Conservation (phyloP, 2,329 filamentous ascomycete genomes). For the Aspergillus novoparasiticus region DNA sequence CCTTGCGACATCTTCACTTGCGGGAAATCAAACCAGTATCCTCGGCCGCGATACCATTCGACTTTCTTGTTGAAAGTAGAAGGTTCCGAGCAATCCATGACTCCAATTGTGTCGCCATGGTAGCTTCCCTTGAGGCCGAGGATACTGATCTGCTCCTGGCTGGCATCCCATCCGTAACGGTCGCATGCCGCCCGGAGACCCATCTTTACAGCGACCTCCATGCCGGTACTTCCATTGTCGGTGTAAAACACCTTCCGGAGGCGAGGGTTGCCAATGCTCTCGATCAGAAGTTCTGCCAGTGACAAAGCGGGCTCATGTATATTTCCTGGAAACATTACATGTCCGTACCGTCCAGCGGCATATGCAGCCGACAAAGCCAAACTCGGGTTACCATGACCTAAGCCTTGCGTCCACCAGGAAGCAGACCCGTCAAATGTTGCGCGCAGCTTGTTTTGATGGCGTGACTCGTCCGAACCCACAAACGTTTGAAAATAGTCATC, state of each 20-base stretch:
- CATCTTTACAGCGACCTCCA: slow-evolving; percentile 87
- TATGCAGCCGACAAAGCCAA: slow-evolving; percentile 76
- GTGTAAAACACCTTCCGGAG: slow-evolving; percentile 76
- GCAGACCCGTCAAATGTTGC: slow-evolving; percentile 81
- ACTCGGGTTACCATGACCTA: slow-evolving; percentile 75
- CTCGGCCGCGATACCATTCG: slow-evolving; percentile 80
- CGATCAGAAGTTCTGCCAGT: slow-evolving; percentile 67
- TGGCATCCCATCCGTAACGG: slow-evolving; percentile 67
- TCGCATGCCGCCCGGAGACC: slow-evolving; percentile 68
- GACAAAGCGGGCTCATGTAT: slow-evolving; percentile 76
- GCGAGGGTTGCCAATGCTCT: slow-evolving; percentile 63
- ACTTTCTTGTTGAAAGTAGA: slow-evolving; percentile 78
- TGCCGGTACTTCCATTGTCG: slow-evolving; percentile 81
- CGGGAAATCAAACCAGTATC: slow-evolving; percentile 81
- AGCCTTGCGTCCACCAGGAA: slow-evolving; percentile 89
- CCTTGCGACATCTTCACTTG: slow-evolving; percentile 68
- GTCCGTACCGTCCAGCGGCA: slow-evolving; percentile 80
- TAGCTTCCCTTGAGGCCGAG: slow-evolving; percentile 79
- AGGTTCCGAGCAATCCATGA: slow-evolving; percentile 83
- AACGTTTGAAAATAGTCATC: slow-evolving; percentile 76
- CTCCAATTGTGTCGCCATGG: slow-evolving; percentile 85
- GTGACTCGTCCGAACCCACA: slow-evolving; percentile 26
- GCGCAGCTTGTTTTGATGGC: slow-evolving; percentile 48
- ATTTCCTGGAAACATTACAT: slow-evolving; percentile 83
- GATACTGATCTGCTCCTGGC: slow-evolving; percentile 62